phyloP scores from a whole-genome alignment of 2,329 filamentous ascomycete genomes.

The Fusarium citri region DNA sequence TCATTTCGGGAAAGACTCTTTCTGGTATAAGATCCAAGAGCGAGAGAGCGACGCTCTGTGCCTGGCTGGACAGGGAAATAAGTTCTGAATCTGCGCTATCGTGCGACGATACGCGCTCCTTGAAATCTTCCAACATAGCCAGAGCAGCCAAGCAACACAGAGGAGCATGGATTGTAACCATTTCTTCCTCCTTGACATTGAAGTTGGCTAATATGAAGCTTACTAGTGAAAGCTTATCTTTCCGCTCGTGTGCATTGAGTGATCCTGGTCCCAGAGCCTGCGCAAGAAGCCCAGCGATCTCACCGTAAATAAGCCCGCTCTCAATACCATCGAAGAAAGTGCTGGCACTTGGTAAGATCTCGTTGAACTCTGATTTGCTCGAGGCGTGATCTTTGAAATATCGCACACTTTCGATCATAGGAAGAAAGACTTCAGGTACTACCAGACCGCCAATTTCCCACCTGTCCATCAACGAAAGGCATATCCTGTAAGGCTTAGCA shows the following conservation, averaged over 20 bases:
- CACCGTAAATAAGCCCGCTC: conserved; percentile 90
- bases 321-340: conserved; percentile 98
- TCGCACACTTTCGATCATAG: conserved; percentile 83
- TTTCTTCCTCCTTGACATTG: conserved; percentile 95
- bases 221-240: conserved; percentile 76
- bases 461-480: conserved; percentile 95
- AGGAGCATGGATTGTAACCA: conserved; percentile 88
- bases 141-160: conserved; percentile 69
- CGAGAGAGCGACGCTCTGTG: conserved; percentile 63
- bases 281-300: conserved; percentile 76
- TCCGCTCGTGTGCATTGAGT: conserved; percentile 59
- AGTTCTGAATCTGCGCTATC: conserved; percentile 51
- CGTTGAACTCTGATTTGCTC: conserved; percentile 78
- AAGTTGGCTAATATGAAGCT: conserved; percentile 88
- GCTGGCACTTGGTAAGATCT: conserved; percentile 91
- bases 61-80: conserved; percentile 48
- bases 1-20: conserved; percentile 64
- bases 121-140: conserved; percentile 71
- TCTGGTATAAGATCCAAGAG: conserved; percentile 74
- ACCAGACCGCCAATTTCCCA: conserved; percentile 96
- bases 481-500: conserved; percentile 89
- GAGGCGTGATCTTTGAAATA: conserved; percentile 75
- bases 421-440: conserved; percentile 88
- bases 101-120: conserved; percentile 50
- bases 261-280: conserved; percentile 65